Base-by-base conservation (phyloP, 1,284 basidiomycete genomes). In the Agaricales sp. region DNA sequence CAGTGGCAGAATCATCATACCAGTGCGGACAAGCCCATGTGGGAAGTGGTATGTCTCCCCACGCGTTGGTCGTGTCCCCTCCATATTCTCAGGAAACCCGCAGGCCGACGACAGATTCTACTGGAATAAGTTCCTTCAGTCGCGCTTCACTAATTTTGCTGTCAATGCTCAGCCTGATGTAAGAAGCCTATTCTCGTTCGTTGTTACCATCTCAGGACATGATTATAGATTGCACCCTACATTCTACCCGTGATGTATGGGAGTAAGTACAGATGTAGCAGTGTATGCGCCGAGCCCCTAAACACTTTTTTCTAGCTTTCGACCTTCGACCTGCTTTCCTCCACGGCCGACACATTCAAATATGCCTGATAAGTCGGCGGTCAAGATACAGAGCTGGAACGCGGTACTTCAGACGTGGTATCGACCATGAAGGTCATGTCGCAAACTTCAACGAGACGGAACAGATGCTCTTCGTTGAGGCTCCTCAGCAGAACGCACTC, bases 371-470 rank as follows among this genome's bases (percentile, higher is more conserved):
- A 56, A 92, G 92, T 55, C 83, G 96, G 38, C 86, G 95, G 50
- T 95, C 92, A 21, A 86, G 96, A 30, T 88, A 87, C 70, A 83
- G 95, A 48, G 91, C 94, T 22, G 96, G 96, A 0, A 98, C 96
- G 2, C 88, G 96, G 45, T 99, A 97, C 75, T 98, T 99, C 69
- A 82, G 92, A 19, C 85, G 96, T 50, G 96, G 96, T 13, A 78
- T 99, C 58, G 92, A 99, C 63, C 68, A 78, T 25, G 77, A 87
- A 16, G 87, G 87, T 0, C 75, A 87, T 56, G 87, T 88, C 48
- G 88, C 92, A 53, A 95, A 94, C 65, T 95, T 91, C 66, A 94
- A 93, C 62, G 93, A 96, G 65, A 93, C 92, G 2, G 93, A 96
- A 61, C 93, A 96, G 64, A 75, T 97, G 49, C 69, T 94, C n/a